Evolutionary conservation across 768 basidiomycete genomes (phyloP).

Genomic region (Amanita polypyramis): DNA sequence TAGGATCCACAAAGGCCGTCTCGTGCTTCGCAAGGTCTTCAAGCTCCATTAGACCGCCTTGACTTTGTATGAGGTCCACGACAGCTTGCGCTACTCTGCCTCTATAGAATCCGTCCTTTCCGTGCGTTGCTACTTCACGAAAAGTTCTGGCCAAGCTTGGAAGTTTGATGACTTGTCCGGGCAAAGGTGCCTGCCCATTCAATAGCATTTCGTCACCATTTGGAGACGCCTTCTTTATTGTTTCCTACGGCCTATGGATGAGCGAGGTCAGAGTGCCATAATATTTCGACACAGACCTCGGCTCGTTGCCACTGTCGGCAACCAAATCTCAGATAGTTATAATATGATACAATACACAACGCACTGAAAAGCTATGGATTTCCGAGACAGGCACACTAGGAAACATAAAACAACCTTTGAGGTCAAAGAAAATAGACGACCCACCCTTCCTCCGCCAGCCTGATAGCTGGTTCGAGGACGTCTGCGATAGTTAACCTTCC

Average conservation of each 20-base stretch:
- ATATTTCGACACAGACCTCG: slow-evolving; percentile 28
- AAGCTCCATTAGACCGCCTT: slow-evolving; percentile 90
- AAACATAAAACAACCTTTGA: background rate
- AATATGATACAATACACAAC: slow-evolving; percentile 6
- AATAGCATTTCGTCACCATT: slow-evolving; percentile 82
- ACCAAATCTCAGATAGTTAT: background rate
- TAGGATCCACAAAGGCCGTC: slow-evolving; percentile 77
- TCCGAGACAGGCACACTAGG: slow-evolving; percentile 84
- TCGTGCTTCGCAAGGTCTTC: slow-evolving; percentile 85
- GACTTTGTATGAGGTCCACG: slow-evolving; percentile 72
- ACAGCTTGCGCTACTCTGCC: slow-evolving; percentile 86
- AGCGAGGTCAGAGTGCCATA: background rate
- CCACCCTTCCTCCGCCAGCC: slow-evolving; percentile 86
- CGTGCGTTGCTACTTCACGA: slow-evolving; percentile 64
- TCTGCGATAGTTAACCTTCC: slow-evolving; percentile 55
- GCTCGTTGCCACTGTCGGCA: slow-evolving; percentile 40
- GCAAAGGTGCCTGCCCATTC: slow-evolving; percentile 71
- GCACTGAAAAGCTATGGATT: slow-evolving; percentile 50
- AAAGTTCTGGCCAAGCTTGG: slow-evolving; percentile 82
- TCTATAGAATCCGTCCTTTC: slow-evolving; percentile 91
- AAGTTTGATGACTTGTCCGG: slow-evolving; percentile 76
- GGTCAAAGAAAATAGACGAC: slow-evolving; percentile 9
- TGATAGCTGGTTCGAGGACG: slow-evolving; percentile 80
- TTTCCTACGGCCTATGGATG: slow-evolving; percentile 23
- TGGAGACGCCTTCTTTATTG: slow-evolving; percentile 77